Percentiles rank a stretch among this genome's conserved stretches.
phyloP scores from a whole-genome alignment of 1,284 basidiomycete genomes.

The Microstroma glucosiphilum region DNA sequence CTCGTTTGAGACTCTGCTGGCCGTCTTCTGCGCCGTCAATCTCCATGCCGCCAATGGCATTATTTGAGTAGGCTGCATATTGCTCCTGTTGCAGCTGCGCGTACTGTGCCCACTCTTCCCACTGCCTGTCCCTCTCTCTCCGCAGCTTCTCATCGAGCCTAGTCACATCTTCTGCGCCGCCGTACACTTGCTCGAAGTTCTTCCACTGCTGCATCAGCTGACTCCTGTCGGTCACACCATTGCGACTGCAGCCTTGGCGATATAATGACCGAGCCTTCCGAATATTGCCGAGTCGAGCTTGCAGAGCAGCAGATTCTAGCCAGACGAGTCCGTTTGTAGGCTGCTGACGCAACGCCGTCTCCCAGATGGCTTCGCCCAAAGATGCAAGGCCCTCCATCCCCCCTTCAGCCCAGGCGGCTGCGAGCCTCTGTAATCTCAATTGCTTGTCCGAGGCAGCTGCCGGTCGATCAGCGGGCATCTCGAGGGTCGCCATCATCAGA shows the following conservation, averaged over 20 bases:
- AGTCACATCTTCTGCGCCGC: conserved; percentile 65
- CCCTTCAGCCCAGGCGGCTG: conserved; percentile 20
- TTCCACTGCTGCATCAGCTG: conserved; percentile 75
- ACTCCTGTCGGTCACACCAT: conserved; percentile 12
- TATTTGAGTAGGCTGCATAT: conserved; percentile 4
- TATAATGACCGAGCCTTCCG: conserved; percentile 31
- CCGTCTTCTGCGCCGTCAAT: background rate
- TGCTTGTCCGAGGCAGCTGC: conserved; percentile 18
- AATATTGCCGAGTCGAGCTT: conserved; percentile 24
- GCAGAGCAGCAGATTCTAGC: conserved; percentile 31
- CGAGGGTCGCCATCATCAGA: conserved; percentile 26
- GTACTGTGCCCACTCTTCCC: conserved; percentile 27
- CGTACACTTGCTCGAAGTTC: conserved; percentile 76
- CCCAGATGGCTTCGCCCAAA: conserved; percentile 40
- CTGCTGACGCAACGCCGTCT: conserved; percentile 27
- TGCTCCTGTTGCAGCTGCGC: conserved; percentile 54
- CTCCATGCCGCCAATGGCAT: background rate
- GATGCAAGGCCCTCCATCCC: conserved; percentile 29
- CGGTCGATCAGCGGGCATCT: conserved; percentile 9
- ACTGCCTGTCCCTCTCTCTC: conserved; percentile 58
- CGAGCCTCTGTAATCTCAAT: conserved; percentile 38
- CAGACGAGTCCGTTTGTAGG: conserved; percentile 26
- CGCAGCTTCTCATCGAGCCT: conserved; percentile 54
- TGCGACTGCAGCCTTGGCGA: conserved; percentile 22
- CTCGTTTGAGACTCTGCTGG: background rate